Conservation (phyloP, 23 red algal species). For the Pyropia haitanensis region DNA sequence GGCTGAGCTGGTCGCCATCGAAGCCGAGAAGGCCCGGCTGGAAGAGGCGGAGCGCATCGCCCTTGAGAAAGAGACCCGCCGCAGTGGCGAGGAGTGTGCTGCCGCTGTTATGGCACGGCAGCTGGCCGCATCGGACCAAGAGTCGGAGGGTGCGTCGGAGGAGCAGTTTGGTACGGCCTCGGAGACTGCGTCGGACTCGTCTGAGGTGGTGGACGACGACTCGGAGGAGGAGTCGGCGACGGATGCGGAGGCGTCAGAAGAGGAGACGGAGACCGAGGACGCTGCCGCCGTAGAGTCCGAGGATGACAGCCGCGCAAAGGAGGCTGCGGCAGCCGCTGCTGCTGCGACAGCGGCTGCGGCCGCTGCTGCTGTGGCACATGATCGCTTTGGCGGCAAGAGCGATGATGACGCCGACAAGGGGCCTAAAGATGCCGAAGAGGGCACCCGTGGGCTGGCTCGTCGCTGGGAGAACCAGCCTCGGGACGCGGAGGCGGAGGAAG, state of each 20-base stretch:
- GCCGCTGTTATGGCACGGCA: not conserved
- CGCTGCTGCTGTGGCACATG: constrained; percentile 18
- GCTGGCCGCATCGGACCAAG: not conserved
- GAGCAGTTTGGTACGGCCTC: not conserved
- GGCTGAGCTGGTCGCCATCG: constrained; percentile 33
- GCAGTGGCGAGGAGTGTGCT: not conserved
- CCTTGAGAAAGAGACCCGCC: not conserved
- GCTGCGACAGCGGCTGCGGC: constrained; percentile 17
- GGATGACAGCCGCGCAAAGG: constrained; percentile 7
- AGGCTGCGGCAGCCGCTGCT: constrained; percentile 13
- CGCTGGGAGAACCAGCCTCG: not conserved
- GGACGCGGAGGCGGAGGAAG: no score
- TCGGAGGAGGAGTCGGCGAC: constrained; percentile 9
- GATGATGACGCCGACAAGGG: not conserved
- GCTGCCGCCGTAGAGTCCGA: not conserved
- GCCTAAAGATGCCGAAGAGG: no score
- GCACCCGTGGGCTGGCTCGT: not conserved
- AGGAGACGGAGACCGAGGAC: constrained; percentile 9
- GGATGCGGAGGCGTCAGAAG: not conserved
- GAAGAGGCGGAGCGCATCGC: constrained; percentile 8
- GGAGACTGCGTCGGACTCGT: not conserved
- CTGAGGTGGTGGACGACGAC: not conserved
- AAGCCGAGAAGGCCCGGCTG: constrained; percentile 17
- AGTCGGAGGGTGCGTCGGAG: not conserved
- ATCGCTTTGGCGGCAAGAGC: not conserved